Base-by-base conservation (phyloP, 192 early-diverging fungal genomes). In the Globomyces pollinis-pini region DNA sequence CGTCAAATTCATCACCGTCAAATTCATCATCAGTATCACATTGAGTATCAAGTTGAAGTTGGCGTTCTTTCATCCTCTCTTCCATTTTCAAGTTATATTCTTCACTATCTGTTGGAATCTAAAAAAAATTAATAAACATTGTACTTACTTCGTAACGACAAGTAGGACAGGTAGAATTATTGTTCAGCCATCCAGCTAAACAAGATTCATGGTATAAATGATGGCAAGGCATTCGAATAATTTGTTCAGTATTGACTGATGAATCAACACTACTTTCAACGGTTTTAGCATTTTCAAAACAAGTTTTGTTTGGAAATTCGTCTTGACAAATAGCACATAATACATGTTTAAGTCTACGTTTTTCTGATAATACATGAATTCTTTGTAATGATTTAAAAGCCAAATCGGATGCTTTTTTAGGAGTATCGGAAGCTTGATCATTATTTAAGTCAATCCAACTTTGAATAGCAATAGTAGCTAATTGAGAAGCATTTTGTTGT, bases 151-250 rank as follows among this genome's bases (percentile, higher is more conserved):
- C 55, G 24, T 65, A 71, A 23, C 69, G 67, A 15, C 69, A 71
- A 3, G 49, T 59, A 11, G 67, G 68, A 42, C 69, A 71, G 8
- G 69, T 71, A 33, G 68, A 62, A 35, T 62, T 60, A 9, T 50
- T 55, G 1, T 21, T 24, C 15, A 71, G 57, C 69, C 70, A 71
- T 16, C 36, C 9, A 41, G 57, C 66, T 18, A 71, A 33, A 55
- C 70, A 71, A 16, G 28, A 30, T 45, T 71, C 34, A 43, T 69
- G 61, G 39, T 52, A 71, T 24, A 70, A 20, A 57, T 71, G 69
- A n/a, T 61, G 45, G 38, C 69, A 71, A 5, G 69, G 69, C 64
- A 71, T 68, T 31, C 55, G 21, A 0, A 57, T 38, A 41, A 57
- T 57, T 51, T 30, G 21, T 34, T 51, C 32, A 33, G 30, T 16